phyloP scores from a whole-genome alignment of 768 basidiomycete species.

The Heimioporus sp. region DNA sequence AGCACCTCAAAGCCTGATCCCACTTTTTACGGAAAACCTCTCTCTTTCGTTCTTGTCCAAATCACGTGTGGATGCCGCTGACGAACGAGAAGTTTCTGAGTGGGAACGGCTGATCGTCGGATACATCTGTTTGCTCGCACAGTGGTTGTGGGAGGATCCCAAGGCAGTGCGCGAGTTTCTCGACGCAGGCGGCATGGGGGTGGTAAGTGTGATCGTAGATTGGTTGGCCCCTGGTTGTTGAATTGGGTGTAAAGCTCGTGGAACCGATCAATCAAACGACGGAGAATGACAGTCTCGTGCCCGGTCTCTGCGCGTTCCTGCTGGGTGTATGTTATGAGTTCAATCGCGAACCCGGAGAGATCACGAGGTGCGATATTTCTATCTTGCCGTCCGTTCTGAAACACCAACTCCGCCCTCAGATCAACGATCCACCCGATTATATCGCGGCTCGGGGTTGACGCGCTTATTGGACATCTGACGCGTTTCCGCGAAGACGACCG shows the following conservation, averaged over 20 bases:
- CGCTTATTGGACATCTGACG: slow-evolving; percentile 81
- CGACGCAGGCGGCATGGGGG: slow-evolving; percentile 84
- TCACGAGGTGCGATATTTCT: slow-evolving; percentile 62
- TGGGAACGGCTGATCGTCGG: slow-evolving; percentile 90
- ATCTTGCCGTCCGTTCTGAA: too few relatives aligned
- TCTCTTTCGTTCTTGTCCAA: slow-evolving; percentile 83
- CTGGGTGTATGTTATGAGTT: slow-evolving; percentile 96
- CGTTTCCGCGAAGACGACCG: slow-evolving; percentile 89
- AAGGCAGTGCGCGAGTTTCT: slow-evolving; percentile 85
- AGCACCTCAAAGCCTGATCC: slow-evolving; percentile 69
- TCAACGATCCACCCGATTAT: slow-evolving; percentile 87
- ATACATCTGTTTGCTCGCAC: slow-evolving; percentile 78
- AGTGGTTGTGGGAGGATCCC: slow-evolving; percentile 98
- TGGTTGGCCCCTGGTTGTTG: neutral
- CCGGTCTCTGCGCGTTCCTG: slow-evolving; percentile 88
- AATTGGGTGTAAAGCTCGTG: slow-evolving; percentile 59
- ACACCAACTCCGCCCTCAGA: slow-evolving; percentile 35
- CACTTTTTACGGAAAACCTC: slow-evolving; percentile 86
- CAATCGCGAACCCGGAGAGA: slow-evolving; percentile 92
- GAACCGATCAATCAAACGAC: slow-evolving; percentile 91
- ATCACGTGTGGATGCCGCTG: slow-evolving; percentile 45
- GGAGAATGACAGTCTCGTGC: slow-evolving; percentile 82
- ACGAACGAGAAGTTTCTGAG: slow-evolving; percentile 73
- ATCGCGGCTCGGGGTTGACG: slow-evolving; percentile 86
- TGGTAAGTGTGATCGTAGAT: slow-evolving; percentile 53